These are phyloP conservation scores for Vaccinium myrtillus DNA, from an alignment of 148 eudicot species.

Conservation along the genomic window DNA sequence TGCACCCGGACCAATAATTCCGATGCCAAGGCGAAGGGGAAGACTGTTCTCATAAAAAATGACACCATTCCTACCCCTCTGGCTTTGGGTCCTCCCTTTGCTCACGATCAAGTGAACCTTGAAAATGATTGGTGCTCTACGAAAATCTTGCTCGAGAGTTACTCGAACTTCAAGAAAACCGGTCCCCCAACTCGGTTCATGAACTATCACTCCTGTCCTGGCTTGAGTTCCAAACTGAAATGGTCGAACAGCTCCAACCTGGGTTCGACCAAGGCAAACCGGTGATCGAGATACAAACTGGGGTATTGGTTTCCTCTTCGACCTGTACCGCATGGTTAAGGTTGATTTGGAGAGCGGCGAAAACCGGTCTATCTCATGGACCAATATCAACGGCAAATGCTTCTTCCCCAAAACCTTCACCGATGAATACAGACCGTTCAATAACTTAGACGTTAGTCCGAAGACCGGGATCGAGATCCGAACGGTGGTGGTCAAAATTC, in stretches of 20 bases:
- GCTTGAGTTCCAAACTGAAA: conserved; percentile 34
- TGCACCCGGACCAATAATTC: too few relatives aligned
- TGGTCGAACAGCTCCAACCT: conserved; percentile 15
- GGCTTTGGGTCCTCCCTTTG: background rate
- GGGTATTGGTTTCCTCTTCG: background rate
- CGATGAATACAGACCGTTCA: conserved; percentile 12
- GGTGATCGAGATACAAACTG: conserved; percentile 9
- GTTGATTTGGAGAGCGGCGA: conserved; percentile 18
- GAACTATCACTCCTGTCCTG: conserved; percentile 37
- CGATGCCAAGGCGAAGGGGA: background rate
- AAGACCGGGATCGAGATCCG: conserved; percentile 33
- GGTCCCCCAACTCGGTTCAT: conserved; percentile 37
- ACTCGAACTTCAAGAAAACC: conserved; percentile 37
- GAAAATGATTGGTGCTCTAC: background rate
- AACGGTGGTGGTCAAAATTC: background rate
- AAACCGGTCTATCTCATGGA: conserved; percentile 60
- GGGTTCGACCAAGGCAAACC: conserved; percentile 42
- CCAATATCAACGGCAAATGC: conserved; percentile 37
- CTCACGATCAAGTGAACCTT: background rate
- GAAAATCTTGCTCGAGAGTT: conserved; percentile 34
- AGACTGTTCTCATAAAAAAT: background rate
- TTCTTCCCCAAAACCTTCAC: conserved; percentile 50
- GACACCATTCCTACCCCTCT: background rate
- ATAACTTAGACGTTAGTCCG: background rate
- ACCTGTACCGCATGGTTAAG: conserved; percentile 22